phyloP scores from a whole-genome alignment of 129 eudicot species.

The Flaveria bidentis region DNA sequence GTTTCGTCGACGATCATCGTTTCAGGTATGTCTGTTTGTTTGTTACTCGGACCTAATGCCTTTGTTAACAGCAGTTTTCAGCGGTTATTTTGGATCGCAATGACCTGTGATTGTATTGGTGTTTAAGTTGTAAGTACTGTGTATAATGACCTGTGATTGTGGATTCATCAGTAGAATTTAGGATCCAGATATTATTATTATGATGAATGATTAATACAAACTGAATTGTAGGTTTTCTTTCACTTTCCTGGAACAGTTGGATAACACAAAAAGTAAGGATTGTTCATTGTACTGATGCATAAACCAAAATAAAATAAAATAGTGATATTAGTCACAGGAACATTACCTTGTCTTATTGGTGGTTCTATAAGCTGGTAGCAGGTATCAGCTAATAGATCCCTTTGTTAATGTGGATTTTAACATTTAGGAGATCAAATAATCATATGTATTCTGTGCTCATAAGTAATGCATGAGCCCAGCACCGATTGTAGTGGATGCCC shows the following conservation, averaged over 20 bases:
- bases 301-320: neutral
- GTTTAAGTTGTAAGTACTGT: too few relatives aligned
- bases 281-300: neutral
- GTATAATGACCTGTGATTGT: too few relatives aligned
- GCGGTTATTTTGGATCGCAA: neutral
- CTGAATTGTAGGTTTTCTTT: neutral
- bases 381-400: neutral
- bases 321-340: conserved; percentile 4
- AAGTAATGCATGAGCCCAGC: neutral
- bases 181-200: neutral
- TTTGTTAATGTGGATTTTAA: conserved; percentile 3
- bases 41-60: neutral
- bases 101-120: too few relatives aligned
- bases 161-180: neutral
- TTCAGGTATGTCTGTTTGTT: conserved; percentile 38
- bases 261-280: neutral
- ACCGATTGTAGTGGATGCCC: neutral
- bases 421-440: neutral
- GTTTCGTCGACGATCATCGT: conserved; percentile 71
- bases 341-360: neutral
- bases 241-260: neutral
- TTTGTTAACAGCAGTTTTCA: conserved; percentile 2
- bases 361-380: conserved; percentile 16
- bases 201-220: neutral
- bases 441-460: neutral